Base-by-base conservation (phyloP, 2,329 filamentous ascomycete species). In the Botrytis pseudocinerea region DNA sequence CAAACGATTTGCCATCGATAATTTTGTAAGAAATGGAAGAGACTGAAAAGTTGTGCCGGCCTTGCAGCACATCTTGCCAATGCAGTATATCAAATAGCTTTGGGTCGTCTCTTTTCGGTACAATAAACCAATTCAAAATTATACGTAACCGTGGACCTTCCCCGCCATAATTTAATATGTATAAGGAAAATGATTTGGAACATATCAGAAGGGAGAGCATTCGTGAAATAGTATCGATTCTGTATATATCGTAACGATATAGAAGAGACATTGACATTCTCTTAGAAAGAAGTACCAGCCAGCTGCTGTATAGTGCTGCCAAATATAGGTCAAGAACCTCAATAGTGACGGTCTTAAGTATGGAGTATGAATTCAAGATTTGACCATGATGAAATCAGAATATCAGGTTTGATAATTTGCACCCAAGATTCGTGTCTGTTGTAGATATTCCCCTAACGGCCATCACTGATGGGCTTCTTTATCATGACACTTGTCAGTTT, bases 11-110 rank as follows among this genome's bases (percentile, higher is more conserved):
- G 4, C 48, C 12, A 16, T 6, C 12, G 12, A 5, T n/a, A 25
- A n/a, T 22, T 10, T n/a, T 14, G 2, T 7, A n/a, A 2, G 25
- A 6, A 51, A 2, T 6, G 12, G 12, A 51, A 32, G 16, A 4
- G 18, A 9, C 0, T 2, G 16, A 25, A 28, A 28, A 54, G 14
- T 1, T 8, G 14, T 28, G n/a, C 25, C 8, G 6, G 2, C 7
- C n/a, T 54, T 18, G 5, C 14, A 54, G 14, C 51, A n/a, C 25
- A 25, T 9, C 16, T 25, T 42, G 22, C 28, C 25, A 28, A 28
- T 62, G 14, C 25, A 42, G 25, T n/a, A 8, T 62, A n/a, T 62
- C 22, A 10, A 6, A 42, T 42, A 20, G 38, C 1, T n/a, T 12
- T 61, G 20, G 7, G 35, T n/a, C 16, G 14, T 25, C 22, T 7